Base-by-base conservation (phyloP, 1,284 basidiomycete species). In the Flammula alnicola region DNA sequence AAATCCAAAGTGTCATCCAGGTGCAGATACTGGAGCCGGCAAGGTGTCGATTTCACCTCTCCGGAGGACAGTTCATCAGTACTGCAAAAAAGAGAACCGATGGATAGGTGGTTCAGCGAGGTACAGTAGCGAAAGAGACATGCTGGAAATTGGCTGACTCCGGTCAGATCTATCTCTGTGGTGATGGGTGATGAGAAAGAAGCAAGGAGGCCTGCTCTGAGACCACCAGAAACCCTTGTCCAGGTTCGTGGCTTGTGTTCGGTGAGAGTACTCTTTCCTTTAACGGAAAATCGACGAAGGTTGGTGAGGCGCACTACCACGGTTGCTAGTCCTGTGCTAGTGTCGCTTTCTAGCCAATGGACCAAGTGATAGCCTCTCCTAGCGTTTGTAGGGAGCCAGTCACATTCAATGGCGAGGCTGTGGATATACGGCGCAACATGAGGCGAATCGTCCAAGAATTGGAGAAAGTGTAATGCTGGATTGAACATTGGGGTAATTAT, bases 351-450 rank as follows among this genome's bases (percentile, higher is more conserved):
- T 20, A 41, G 19, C 46, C 39, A 48, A 19, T 41, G 39, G 9
- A 14, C 10, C n/a, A n/a, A n/a, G n/a, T n/a, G n/a, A 4, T 27
- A 12, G 26, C 20, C n/a, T n/a, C 2, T 19, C 12, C 12, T 29
- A 3, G n/a, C 3, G 6, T 8, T 4, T 5, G 9, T 2, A 8
- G 4, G 8, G 7, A 17, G 3, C 38, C 39, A 46, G 22, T 27
- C 33, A n/a, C 32, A 38, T n/a, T 27, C 16, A 3, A 51, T 25
- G 12, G 35, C 32, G 7, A 51, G 44, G 16, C 49, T 16, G 9
- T 41, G 33, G 11, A 47, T 43, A n/a, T 51, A 43, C 5, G 32
- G 23, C 6, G 39, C 44, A 6, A 51, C 35, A 19, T 47, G 44
- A 1, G 49, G 44, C 3, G 44, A 47, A 5, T 5, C 31, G 3